These are phyloP conservation scores for Musa beccarii DNA, from an alignment of 176 grass and related monocot genomes.

Conservation along the genomic window DNA sequence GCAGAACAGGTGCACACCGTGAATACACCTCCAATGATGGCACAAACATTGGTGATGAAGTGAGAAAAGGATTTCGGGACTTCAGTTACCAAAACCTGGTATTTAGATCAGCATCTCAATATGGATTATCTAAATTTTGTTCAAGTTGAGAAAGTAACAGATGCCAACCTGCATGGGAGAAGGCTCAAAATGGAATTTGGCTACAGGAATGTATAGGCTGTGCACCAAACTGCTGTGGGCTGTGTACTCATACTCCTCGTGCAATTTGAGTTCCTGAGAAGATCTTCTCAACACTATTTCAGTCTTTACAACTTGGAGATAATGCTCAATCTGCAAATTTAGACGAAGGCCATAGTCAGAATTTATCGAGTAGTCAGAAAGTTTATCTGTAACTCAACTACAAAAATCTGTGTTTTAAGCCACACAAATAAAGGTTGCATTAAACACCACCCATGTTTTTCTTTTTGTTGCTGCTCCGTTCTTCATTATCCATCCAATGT, in stretches of 20 bases:
- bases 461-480: not conserved
- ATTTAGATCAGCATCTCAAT: not conserved
- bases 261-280: slow-evolving; percentile 58
- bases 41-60: slow-evolving; percentile 98
- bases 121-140: not conserved
- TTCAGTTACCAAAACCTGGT: slow-evolving; percentile 90
- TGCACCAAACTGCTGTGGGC: slow-evolving; percentile 91
- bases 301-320: slow-evolving; percentile 90
- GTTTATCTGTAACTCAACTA: too few relatives aligned
- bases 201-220: slow-evolving; percentile 78
- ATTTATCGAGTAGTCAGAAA: not conserved
- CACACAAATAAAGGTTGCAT: not conserved
- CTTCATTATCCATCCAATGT: not conserved
- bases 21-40: slow-evolving; percentile 94
- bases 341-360: slow-evolving; percentile 9
- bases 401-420: not conserved
- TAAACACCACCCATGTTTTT: not conserved
- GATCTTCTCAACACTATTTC: slow-evolving; percentile 49
- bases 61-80: slow-evolving; percentile 84
- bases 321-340: slow-evolving; percentile 91
- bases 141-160: not conserved
- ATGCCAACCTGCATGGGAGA: slow-evolving; percentile 85
- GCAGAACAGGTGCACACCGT: slow-evolving; percentile 43
- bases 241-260: slow-evolving; percentile 98
- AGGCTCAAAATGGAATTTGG: slow-evolving; percentile 91